A percentile compares a stretch with the other conserved stretches of the same genome.
These are phyloP conservation scores for Telopea speciosissima DNA, from an alignment of 177 flowering plant genomes.

Conservation along the genomic window DNA sequence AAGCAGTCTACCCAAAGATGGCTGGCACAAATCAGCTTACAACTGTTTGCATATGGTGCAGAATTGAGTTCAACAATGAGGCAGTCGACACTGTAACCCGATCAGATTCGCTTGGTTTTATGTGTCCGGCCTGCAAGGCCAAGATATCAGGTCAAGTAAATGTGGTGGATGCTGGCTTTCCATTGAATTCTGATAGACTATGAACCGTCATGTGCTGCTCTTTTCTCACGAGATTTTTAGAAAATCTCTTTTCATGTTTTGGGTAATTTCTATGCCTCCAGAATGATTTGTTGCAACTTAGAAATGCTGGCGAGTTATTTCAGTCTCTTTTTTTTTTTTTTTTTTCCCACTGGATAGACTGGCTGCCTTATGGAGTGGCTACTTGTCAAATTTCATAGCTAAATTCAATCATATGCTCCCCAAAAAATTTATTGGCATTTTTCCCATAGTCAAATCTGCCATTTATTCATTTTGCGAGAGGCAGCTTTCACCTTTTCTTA, in stretches of 20 bases:
- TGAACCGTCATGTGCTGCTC: conserved; percentile 6
- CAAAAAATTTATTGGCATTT: too few relatives aligned
- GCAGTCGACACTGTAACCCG: conserved; percentile 40
- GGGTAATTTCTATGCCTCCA: conserved; percentile 6
- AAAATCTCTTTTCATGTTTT: background rate
- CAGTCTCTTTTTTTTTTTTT: too few relatives aligned
- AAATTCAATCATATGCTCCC: too few relatives aligned
- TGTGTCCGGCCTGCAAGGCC: conserved; percentile 77
- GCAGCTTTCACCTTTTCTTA: too few relatives aligned
- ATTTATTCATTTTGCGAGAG: too few relatives aligned
- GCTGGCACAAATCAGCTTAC: conserved; percentile 27
- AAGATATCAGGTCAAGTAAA: conserved; percentile 59
- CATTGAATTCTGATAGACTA: conserved; percentile 16
- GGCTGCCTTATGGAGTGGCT: too few relatives aligned
- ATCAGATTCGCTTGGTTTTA: conserved; percentile 73
- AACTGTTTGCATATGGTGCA: conserved; percentile 77
- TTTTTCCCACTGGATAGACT: too few relatives aligned
- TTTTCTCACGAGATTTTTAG: background rate
- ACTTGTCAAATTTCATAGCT: too few relatives aligned
- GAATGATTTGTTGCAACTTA: background rate
- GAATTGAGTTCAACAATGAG: conserved; percentile 55
- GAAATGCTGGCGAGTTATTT: background rate
- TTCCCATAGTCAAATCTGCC: too few relatives aligned
- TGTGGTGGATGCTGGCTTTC: conserved; percentile 29
- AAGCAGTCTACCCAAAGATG: conserved; percentile 30